These are phyloP conservation scores for Pyropia haitanensis DNA, from an alignment of 23 red algal species.

Conservation along the genomic window DNA sequence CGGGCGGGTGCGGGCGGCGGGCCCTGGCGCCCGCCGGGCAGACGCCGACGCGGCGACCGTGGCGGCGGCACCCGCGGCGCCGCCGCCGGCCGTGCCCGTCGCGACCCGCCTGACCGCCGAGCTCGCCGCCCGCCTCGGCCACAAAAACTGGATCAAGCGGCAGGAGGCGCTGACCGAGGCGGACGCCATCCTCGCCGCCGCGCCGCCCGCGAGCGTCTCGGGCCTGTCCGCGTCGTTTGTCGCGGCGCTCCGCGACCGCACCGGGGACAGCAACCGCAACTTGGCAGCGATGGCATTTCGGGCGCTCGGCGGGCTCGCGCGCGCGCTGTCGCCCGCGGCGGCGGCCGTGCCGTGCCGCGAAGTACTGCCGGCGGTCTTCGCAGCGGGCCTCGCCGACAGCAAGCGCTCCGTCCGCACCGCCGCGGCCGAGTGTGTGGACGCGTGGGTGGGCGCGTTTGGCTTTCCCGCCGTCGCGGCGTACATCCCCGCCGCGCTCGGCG, in stretches of 20 bases:
- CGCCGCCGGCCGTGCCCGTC: too few species aligned
- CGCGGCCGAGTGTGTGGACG: constrained; percentile 31
- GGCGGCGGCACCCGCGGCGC: too few species aligned
- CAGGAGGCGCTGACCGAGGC: constrained; percentile 49
- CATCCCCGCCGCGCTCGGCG: constrained; percentile 25
- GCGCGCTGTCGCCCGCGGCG: constrained; percentile 39
- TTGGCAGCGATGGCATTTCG: constrained; percentile 44
- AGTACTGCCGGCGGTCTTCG: constrained; percentile 15
- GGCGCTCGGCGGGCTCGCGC: constrained; percentile 32
- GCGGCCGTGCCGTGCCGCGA: neutral
- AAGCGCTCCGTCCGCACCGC: constrained; percentile 59
- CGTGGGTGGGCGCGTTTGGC: constrained; percentile 39
- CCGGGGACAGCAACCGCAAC: constrained; percentile 74
- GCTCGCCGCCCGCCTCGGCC: neutral
- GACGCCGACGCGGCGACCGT: too few species aligned
- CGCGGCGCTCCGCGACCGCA: constrained; percentile 36
- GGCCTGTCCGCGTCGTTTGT: constrained; percentile 17
- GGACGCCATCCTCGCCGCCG: constrained; percentile 10
- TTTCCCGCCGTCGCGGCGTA: constrained; percentile 41
- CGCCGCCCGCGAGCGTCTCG: neutral
- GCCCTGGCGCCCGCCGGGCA: too few species aligned
- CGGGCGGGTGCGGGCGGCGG: too few species aligned
- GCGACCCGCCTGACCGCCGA: neutral
- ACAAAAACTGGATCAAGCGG: constrained; percentile 62
- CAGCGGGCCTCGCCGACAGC: constrained; percentile 52